Evolutionary conservation across 495 filamentous ascomycete species (phyloP).

Genomic region (Xylaria sp.): DNA sequence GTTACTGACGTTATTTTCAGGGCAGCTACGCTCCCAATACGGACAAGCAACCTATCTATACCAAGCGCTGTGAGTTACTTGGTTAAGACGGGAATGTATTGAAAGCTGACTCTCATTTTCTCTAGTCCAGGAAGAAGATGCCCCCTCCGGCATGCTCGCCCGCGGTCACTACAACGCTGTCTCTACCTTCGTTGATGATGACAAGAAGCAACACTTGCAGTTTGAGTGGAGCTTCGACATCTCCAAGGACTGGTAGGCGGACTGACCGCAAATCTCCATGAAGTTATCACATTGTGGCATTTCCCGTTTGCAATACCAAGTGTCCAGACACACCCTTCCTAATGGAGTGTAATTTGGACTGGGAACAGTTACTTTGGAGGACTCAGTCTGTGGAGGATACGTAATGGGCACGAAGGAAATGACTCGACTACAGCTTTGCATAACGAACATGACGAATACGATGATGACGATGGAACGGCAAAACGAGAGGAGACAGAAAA

Average conservation of each 20-base stretch:
- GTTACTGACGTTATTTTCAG: slow-evolving; percentile 38
- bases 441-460: slow-evolving; percentile 13
- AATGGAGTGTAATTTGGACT: background rate
- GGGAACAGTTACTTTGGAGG: background rate
- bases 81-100: background rate
- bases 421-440: slow-evolving; percentile 8
- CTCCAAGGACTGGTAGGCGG: slow-evolving; percentile 83
- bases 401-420: background rate
- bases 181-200: slow-evolving; percentile 91
- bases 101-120: slow-evolving; percentile 12
- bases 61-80: slow-evolving; percentile 83
- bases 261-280: background rate
- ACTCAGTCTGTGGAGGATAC: background rate
- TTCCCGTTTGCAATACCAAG: background rate
- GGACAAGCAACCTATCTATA: slow-evolving; percentile 78
- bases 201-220: slow-evolving; percentile 80
- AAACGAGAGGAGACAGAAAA: background rate
- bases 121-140: slow-evolving; percentile 85
- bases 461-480: slow-evolving; percentile 18
- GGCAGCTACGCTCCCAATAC: slow-evolving; percentile 93
- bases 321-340: background rate
- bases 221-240: slow-evolving; percentile 97
- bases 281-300: background rate
- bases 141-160: slow-evolving; percentile 85
- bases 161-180: slow-evolving; percentile 85